Percentiles rank a stretch among this genome's conserved stretches.
phyloP scores from a whole-genome alignment of 768 basidiomycete genomes.

The Xerocomellus amylosporus region DNA sequence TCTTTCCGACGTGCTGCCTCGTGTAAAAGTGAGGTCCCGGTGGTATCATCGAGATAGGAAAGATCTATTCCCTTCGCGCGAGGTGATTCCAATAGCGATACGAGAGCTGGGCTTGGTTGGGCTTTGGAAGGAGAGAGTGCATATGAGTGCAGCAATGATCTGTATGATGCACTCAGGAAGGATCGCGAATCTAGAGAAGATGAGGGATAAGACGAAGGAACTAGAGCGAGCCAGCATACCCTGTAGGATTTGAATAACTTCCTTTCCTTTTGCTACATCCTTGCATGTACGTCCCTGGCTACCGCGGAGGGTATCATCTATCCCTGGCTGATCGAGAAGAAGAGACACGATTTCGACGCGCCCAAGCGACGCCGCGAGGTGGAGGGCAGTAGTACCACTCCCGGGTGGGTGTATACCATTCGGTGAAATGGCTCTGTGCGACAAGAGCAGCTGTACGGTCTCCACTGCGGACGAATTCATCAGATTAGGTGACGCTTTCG shows the following conservation, averaged over 20 bases:
- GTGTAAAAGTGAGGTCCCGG: slow-evolving; percentile 78
- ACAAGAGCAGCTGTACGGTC: slow-evolving; percentile 65
- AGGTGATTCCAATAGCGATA: slow-evolving; percentile 63
- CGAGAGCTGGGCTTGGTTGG: slow-evolving; percentile 43
- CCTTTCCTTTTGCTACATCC: slow-evolving; percentile 72
- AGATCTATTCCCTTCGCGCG: slow-evolving; percentile 72
- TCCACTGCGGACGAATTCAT: slow-evolving; percentile 43
- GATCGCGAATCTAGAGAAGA: slow-evolving; percentile 65
- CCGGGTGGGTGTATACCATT: slow-evolving; percentile 73
- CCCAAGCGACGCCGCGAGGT: slow-evolving; percentile 70
- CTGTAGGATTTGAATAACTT: slow-evolving; percentile 63
- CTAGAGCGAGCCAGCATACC: slow-evolving; percentile 40
- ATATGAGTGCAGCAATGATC: slow-evolving; percentile 70
- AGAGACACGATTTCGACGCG: slow-evolving; percentile 69
- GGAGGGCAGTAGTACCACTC: slow-evolving; percentile 69
- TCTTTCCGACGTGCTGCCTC: slow-evolving; percentile 84
- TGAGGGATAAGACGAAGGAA: slow-evolving; percentile 5
- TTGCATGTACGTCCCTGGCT: slow-evolving; percentile 60
- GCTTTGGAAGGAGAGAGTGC: slow-evolving; percentile 53
- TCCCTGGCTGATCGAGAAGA: slow-evolving; percentile 72
- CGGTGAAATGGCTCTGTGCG: slow-evolving; percentile 74
- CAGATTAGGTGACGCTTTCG: background rate
- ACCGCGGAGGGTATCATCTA: slow-evolving; percentile 78
- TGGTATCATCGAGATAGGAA: slow-evolving; percentile 73
- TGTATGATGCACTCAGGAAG: slow-evolving; percentile 70